These are phyloP conservation scores for Pichia cactophila DNA, from an alignment of 1,139 yeast species.

Conservation along the genomic window DNA sequence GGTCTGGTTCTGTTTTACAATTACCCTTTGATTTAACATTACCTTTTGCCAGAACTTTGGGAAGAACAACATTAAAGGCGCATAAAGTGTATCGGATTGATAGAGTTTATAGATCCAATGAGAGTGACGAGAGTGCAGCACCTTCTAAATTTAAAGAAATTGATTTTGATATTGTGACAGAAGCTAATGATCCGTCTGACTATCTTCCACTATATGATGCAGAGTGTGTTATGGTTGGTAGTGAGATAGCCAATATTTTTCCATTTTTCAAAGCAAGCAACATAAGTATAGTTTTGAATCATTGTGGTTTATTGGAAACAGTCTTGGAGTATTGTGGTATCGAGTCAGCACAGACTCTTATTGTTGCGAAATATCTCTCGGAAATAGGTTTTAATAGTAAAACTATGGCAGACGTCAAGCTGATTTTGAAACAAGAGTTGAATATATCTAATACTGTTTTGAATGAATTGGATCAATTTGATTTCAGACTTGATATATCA, in stretches of 20 bases:
- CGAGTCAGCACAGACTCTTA: slow-evolving; percentile 59
- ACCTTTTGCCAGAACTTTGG: slow-evolving; percentile 80
- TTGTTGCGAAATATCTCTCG: slow-evolving; percentile 64
- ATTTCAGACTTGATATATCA: slow-evolving; percentile 62
- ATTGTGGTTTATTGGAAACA: slow-evolving; percentile 67
- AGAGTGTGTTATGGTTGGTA: slow-evolving; percentile 75
- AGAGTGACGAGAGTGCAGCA: slow-evolving; percentile 49
- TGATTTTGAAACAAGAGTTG: slow-evolving; percentile 59
- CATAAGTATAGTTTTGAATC: slow-evolving; percentile 61
- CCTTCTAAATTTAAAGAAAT: slow-evolving; percentile 77
- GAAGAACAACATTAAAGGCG: slow-evolving; percentile 49
- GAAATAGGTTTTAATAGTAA: slow-evolving; percentile 65
- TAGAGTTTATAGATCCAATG: slow-evolving; percentile 68
- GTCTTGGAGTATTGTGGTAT: slow-evolving; percentile 73
- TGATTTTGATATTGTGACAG: slow-evolving; percentile 72
- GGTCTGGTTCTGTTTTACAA: slow-evolving; percentile 79
- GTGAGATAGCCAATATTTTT: slow-evolving; percentile 56
- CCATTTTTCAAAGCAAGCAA: slow-evolving; percentile 57
- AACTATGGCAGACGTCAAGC: slow-evolving; percentile 56
- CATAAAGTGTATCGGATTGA: slow-evolving; percentile 70
- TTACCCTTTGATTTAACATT: slow-evolving; percentile 82
- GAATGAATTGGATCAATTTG: slow-evolving; percentile 74
- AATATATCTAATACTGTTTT: slow-evolving; percentile 74
- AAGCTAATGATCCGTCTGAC: slow-evolving; percentile 32
- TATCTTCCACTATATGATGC: slow-evolving; percentile 61